Conservation (phyloP, 2,329 filamentous ascomycete genomes). For the Coniochaeta sp. region DNA sequence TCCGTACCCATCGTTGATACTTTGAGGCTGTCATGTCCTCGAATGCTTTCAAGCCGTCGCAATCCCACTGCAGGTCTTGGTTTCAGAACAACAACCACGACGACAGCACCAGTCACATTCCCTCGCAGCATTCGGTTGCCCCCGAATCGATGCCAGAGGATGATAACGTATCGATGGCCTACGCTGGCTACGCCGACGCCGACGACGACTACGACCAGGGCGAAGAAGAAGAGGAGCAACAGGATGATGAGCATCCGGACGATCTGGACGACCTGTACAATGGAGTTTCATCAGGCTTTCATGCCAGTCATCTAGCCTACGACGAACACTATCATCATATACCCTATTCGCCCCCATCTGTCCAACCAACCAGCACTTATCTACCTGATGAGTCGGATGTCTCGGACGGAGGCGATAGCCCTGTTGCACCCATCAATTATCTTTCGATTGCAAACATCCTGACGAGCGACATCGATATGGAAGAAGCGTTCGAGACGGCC, state of each 20-base stretch:
- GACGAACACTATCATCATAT: neutral
- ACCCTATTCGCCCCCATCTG: neutral
- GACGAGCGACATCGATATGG: slow-evolving; percentile 14
- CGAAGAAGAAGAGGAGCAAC: slow-evolving; percentile 4
- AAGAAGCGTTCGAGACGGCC: slow-evolving; percentile 2
- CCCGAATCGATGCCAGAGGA: neutral
- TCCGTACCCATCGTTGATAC: neutral
- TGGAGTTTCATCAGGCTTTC: neutral
- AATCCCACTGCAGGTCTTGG: neutral
- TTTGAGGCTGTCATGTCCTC: neutral
- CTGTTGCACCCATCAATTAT: slow-evolving; percentile 10
- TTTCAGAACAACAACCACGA: neutral
- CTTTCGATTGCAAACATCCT: slow-evolving; percentile 11
- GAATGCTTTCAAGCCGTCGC: neutral
- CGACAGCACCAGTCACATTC: neutral
- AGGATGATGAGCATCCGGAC: neutral
- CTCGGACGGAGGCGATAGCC: slow-evolving; percentile 13
- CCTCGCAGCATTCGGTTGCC: neutral
- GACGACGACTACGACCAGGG: slow-evolving; percentile 4
- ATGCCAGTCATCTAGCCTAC: slow-evolving; percentile 1
- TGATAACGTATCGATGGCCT: neutral
- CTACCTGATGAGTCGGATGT: slow-evolving; percentile 14
- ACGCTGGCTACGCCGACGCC: neutral
- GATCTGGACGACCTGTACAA: neutral
- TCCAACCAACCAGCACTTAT: neutral